Base-by-base conservation (phyloP, 352 stramenopile genomes). In the Plasmopara halstedii region DNA sequence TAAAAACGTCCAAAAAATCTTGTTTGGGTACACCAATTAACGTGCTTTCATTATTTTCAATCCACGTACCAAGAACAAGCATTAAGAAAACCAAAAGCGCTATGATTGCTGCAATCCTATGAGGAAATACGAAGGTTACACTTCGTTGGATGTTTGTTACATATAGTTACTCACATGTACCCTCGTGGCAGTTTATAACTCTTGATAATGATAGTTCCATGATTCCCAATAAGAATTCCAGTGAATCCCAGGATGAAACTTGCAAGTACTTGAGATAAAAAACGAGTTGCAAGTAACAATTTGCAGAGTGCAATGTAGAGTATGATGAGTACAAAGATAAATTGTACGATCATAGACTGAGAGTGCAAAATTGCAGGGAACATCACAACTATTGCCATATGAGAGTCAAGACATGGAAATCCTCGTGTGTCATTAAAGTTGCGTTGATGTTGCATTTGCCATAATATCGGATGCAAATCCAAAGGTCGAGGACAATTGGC, bases 1-100 rank as follows among this genome's bases (percentile, higher is more conserved):
- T 50, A 3, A 88, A 62, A 7, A 88, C 73, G 7, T 83, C 47
- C 18, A 84, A 53, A 35, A 75, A 88, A 34, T 88, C 77, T 29
- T 49, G 50, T 37, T 74, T 86, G 2, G 72, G 70, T 8, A 88
- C 65, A 4, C 71, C 73, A 13, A 85, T 46, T 17, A 86, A 34
- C 4, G 62, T 63, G 52, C 77, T 88, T 13, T 88, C 62, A 44
- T 88, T 88, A 60, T 86, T 85, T 42, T 88, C 77, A 44, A 88
- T 67, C 72, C 73, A 85, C 22, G 53, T 64, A 6, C 77, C 70
- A 2, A 86, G 34, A 10, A 86, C 68, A 10, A 77, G 23, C 56
- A 84, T 67, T 10, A 62, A 18, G 17, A 85, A 53, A 10, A 77
- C 64, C 7, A 86, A 26, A 14, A 85, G 32, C 17, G 52, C 19